Percentiles rank a stretch among this genome's conserved stretches.
phyloP scores from a whole-genome alignment of 2,329 filamentous ascomycete species.

The Talaromyces sp. region DNA sequence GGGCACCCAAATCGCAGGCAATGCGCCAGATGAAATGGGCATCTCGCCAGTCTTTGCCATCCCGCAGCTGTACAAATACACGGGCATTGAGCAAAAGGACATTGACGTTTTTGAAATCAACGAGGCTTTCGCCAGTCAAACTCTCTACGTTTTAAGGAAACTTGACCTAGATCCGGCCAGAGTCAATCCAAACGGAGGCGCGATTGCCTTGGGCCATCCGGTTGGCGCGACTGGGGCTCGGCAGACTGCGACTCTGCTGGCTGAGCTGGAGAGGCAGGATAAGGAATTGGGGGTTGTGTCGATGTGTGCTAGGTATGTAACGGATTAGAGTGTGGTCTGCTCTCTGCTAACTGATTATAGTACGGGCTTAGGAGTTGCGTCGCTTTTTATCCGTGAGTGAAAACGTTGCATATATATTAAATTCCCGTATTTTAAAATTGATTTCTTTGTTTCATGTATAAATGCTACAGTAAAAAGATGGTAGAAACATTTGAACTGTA shows the following conservation, averaged over 20 bases:
- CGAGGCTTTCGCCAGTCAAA: slow-evolving; percentile 94
- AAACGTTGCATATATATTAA: neutral
- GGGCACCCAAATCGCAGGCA: slow-evolving; percentile 77
- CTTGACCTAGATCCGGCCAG: slow-evolving; percentile 53
- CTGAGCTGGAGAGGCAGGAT: slow-evolving; percentile 70
- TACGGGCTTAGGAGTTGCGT: slow-evolving; percentile 5
- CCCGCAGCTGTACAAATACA: slow-evolving; percentile 71
- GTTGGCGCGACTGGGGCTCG: slow-evolving; percentile 79
- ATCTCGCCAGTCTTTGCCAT: slow-evolving; percentile 58
- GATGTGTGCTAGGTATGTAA: slow-evolving; percentile 62
- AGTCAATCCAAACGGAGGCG: slow-evolving; percentile 87
- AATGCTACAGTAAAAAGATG: too few species aligned
- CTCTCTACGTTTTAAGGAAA: slow-evolving; percentile 79
- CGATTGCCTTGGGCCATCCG: slow-evolving; percentile 83
- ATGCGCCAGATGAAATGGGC: slow-evolving; percentile 90
- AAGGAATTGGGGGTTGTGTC: slow-evolving; percentile 85
- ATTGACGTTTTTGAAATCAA: slow-evolving; percentile 87
- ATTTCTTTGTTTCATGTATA: neutral
- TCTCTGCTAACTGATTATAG: neutral
- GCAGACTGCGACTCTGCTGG: slow-evolving; percentile 85
- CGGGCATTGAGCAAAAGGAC: slow-evolving; percentile 69
- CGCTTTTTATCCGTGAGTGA: slow-evolving; percentile 8
- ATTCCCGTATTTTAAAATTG: neutral
- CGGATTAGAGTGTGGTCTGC: neutral
- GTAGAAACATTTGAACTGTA: too few species aligned